Evolutionary conservation across 176 grass and related monocot genomes (phyloP), one percentile per base, ranked within the genome.

Genomic region (Canna indica): DNA sequence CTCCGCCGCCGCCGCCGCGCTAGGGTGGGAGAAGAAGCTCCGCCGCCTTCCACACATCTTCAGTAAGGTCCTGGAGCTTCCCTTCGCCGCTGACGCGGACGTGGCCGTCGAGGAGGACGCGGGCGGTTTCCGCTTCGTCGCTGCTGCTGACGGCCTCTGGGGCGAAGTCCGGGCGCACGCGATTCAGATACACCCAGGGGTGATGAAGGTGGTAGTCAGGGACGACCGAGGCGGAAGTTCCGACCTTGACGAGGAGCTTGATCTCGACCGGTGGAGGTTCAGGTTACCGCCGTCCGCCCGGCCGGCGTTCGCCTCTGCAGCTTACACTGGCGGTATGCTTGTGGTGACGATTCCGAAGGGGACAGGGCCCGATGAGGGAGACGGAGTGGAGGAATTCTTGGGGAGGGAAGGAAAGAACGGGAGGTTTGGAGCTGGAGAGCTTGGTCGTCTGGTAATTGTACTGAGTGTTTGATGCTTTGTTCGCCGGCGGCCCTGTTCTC

Each of bases 31-130:
- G 88, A 88, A 84, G 80, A 78, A 79, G 39, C 92, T 96, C 67
- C 83, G 81, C 47, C 83, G 92, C 34, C 85, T 96, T 46, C 88
- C 92, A 34, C 85, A 88, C 68, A 81, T 91, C 53, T 96, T 91
- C 85, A 84, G 81, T 66, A 90, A 91, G 81, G 85, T 96, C 78
- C 83, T 96, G 16, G 92, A 96, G 83, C 85, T 91, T 24, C 88
- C 92, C 34, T 60, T 96, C 50, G 59, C 83, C 1, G 92, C 83
- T 20, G 85, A 88, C 77, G 58, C 81, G 36, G 75, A 86, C 69
- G 92, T 96, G 80, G 36, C 59, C 25, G 59, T 86, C 64, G 73
- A 82, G 58, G 85, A 96, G 28, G 79, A 75, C 66, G 36, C 83
- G 12, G 79, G 75, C 68, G 83, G 79, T 5, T 86, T 86, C 83